Evolutionary conservation across 352 stramenopile species (phyloP).

Genomic region (Thalassiosira livingstoniorum): DNA sequence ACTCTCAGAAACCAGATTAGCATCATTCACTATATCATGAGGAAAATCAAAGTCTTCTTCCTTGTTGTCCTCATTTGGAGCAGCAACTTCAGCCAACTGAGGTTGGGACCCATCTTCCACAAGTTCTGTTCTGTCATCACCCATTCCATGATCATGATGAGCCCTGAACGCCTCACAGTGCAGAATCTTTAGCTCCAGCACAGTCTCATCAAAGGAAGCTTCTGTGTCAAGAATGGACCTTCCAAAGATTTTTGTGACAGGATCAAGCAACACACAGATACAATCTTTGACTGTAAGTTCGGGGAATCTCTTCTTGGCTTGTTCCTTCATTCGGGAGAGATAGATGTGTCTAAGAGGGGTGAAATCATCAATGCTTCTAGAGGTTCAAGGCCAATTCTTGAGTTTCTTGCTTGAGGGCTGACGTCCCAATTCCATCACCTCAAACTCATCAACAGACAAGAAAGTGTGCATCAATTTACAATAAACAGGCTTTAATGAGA

Average conservation of each 20-base stretch:
- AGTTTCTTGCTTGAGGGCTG: neutral
- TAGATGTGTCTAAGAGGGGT: neutral
- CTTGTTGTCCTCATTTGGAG: too few relatives aligned
- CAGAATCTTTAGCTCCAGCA: too few relatives aligned
- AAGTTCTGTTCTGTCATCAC: too few relatives aligned
- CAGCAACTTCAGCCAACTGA: too few relatives aligned
- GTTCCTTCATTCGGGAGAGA: neutral
- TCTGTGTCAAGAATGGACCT: neutral
- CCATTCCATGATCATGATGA: too few relatives aligned
- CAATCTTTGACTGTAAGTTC: neutral
- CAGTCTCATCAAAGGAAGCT: too few relatives aligned
- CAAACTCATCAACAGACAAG: neutral
- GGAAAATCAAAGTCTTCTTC: too few relatives aligned
- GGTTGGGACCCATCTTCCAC: too few relatives aligned
- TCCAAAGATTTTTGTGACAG: neutral
- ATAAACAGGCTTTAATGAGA: neutral
- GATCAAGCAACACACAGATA: neutral
- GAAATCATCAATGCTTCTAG: neutral
- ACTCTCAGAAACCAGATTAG: too few relatives aligned
- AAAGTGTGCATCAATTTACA: neutral
- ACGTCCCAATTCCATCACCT: neutral
- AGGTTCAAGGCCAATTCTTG: neutral
- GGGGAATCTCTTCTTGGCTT: neutral
- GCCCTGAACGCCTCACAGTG: too few relatives aligned
- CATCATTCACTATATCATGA: too few relatives aligned